Evolutionary conservation across 2,329 filamentous ascomycete species (phyloP).

Genomic region (Pestalotiopsis sp.): DNA sequence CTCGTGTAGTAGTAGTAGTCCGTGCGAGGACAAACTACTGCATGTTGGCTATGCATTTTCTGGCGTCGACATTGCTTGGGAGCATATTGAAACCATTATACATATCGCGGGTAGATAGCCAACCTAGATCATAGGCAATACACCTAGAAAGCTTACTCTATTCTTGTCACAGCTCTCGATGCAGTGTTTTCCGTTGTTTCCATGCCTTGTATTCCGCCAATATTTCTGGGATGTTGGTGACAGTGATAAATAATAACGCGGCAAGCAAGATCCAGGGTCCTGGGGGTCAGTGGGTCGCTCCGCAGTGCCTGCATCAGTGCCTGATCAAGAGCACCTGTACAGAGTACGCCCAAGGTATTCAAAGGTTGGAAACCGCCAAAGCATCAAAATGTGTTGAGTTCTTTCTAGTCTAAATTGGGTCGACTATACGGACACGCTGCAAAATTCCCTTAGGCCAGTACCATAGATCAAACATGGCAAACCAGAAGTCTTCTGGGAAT

Average conservation of each 20-base stretch:
- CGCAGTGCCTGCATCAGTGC: background rate
- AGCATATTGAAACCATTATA: background rate
- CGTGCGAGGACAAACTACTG: background rate
- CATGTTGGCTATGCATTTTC: slow-evolving; percentile 6
- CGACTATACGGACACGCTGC: no score
- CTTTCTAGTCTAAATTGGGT: no score
- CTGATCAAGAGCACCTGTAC: background rate
- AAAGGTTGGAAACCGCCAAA: background rate
- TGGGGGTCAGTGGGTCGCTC: background rate
- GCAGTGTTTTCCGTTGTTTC: background rate
- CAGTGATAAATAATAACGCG: background rate
- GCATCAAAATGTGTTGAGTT: no score
- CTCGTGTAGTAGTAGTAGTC: background rate
- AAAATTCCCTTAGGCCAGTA: no score
- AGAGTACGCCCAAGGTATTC: background rate
- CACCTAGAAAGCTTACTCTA: background rate
- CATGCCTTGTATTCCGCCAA: background rate
- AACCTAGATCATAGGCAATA: background rate
- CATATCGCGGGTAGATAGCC: background rate
- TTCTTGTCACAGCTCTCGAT: background rate
- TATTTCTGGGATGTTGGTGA: background rate
- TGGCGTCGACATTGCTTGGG: background rate
- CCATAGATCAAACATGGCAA: no score
- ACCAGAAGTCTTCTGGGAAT: no score
- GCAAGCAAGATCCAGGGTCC: background rate